Percentiles rank a stretch among this genome's conserved stretches.
phyloP scores from a whole-genome alignment of 108 stramenopile genomes.

The Nannochloropsis granulata region DNA sequence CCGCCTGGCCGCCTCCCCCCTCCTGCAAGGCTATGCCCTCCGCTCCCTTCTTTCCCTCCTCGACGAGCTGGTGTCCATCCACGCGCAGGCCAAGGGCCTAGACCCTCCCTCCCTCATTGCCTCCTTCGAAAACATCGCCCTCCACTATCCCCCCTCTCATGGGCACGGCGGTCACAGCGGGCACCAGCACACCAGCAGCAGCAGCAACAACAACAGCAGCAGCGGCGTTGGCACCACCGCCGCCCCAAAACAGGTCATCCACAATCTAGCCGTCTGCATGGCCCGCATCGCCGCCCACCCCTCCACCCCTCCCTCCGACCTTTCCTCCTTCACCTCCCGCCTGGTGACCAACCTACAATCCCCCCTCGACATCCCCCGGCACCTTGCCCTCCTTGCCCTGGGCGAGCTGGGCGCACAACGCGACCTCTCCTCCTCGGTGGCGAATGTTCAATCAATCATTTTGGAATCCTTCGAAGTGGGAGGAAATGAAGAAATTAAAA shows the following conservation, averaged over 20 bases:
- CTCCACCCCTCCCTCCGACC: not conserved
- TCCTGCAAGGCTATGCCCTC: constrained; percentile 43
- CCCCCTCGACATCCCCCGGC: constrained; percentile 20
- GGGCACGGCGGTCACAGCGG: too few species aligned
- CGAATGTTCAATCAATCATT: constrained; percentile 37
- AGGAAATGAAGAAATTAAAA: constrained; percentile 65
- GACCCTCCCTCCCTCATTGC: not conserved
- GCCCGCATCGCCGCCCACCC: not conserved
- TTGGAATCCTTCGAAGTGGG: constrained; percentile 54
- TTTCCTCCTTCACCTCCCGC: not conserved
- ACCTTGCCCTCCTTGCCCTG: constrained; percentile 62
- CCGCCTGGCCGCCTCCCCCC: constrained; percentile 57
- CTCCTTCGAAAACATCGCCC: not conserved
- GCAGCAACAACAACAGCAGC: not conserved
- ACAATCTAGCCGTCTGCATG: not conserved
- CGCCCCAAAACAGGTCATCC: not conserved
- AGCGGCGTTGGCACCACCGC: not conserved
- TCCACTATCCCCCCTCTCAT: not conserved
- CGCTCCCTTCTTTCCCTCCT: not conserved
- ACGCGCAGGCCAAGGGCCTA: not conserved
- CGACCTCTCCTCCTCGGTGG: constrained; percentile 39
- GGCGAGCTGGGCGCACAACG: constrained; percentile 74
- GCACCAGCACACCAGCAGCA: not conserved
- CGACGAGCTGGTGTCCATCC: not conserved
- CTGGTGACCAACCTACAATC: constrained; percentile 38